Evolutionary conservation across 176 grass and related monocot genomes (phyloP), one percentile per base, ranked within the genome.

Genomic region (Hordeum marinum): DNA sequence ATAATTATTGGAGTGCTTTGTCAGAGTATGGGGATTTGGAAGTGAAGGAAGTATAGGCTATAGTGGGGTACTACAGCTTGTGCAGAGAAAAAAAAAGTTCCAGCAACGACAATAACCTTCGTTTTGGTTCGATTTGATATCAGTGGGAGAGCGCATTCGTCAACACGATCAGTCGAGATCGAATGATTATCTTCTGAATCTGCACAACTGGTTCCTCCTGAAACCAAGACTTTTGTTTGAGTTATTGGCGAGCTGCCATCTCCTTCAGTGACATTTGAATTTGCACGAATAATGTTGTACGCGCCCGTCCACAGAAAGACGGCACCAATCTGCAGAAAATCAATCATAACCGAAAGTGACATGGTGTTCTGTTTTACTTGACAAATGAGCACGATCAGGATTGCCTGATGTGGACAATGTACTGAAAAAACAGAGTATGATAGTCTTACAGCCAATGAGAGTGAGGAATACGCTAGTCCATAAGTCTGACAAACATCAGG

Each of bases 381-480:
- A 12, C 54, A 52, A 50, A 66, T 35, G 88, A 83, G 24, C 62
- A 75, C 32, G 15, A 80, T 40, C 25, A 82, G 10, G 58, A 32
- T 77, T n/a, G 42, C 8, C n/a, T 42, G 12, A 46, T 83, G 25
- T 27, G 14, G 6, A 90, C 12, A 39, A 34, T 70, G 13, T 26
- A 37, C 32, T 5, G 15, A 59, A 43, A 43, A 75, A 68, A 45
- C 14, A 52, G 9, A 68, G 11, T 4, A 12, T 17, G 45, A 32
- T 46, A 57, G 13, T 74, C 93, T 87, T 86, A 98, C 93, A 62
- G 96, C 89, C 88, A 92, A 65, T 10, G 96, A 98, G 40, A 98
- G 91, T 8, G 96, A 98, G 17, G 85, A 89, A 80, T 98, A 95
- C 11, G 85, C 90, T 26, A 98, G 64, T 62, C 93, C 91, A 65